Evolutionary conservation across 2,329 filamentous ascomycete species (phyloP).

Genomic region (Botrytis galanthina): DNA sequence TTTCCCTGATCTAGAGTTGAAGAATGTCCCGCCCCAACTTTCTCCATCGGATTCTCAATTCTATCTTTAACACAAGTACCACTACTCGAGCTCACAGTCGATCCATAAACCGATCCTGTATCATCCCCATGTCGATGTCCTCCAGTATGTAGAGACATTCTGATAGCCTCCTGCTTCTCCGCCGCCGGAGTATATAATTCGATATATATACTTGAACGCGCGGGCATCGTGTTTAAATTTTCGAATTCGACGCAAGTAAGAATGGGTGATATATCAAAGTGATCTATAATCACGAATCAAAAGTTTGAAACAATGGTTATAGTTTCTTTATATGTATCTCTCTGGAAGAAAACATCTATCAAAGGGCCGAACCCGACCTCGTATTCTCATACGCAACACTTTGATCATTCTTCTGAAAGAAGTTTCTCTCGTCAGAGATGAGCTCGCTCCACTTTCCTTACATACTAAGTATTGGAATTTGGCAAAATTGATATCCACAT

Average conservation of each 20-base stretch:
- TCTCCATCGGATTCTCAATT: neutral
- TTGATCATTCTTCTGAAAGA: neutral
- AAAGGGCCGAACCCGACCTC: neutral
- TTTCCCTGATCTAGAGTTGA: neutral
- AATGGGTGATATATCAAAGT: neutral
- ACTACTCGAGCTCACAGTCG: neutral
- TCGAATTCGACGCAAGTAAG: neutral
- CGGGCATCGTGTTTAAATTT: slow-evolving; percentile 3
- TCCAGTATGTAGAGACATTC: slow-evolving; percentile 17
- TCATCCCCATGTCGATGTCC: slow-evolving; percentile 5
- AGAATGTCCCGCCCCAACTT: neutral
- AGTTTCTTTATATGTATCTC: slow-evolving; percentile 3
- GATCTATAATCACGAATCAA: neutral
- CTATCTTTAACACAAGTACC: neutral
- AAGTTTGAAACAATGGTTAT: neutral
- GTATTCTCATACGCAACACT: neutral
- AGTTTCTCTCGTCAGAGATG: slow-evolving; percentile 16
- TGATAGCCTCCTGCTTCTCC: slow-evolving; percentile 12
- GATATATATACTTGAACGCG: slow-evolving; percentile 19
- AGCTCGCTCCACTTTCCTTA: neutral
- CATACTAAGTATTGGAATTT: slow-evolving; percentile 7
- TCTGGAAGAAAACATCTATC: neutral
- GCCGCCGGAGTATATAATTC: slow-evolving; percentile 18
- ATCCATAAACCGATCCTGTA: neutral
- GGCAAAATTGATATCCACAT: neutral